Evolutionary conservation across 768 basidiomycete genomes (phyloP), one percentile per base, ranked within the genome.

Genomic region (Tylopilus balloui): DNA sequence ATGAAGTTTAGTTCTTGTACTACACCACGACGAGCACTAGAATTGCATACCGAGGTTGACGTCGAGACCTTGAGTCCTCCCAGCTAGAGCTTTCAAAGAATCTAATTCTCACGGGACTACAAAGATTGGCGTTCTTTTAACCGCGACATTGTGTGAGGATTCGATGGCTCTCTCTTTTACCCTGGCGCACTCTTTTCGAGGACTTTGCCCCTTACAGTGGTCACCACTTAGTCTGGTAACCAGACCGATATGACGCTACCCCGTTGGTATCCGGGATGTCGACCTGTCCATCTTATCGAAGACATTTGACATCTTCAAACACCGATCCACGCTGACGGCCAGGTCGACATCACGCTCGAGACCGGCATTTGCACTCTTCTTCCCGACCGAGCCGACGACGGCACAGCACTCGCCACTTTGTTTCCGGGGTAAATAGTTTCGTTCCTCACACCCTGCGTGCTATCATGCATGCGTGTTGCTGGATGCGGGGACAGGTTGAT

Each of bases 291-390:
- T 68, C 32, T 51, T 48, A n/a, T 28, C 45, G 14, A 56, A 59
- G 42, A 58, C 57, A 0, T 65, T 66, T 50, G 59, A 25, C 67
- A 61, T 49, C n/a, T n/a, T n/a, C n/a, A n/a, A n/a, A n/a, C n/a
- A n/a, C n/a, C 44, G 60, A 34, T 51, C 42, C 7, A 58, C 61
- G 52, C 49, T 53, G 37, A 59, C 12, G 52, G 55, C 8, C 47
- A 59, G 17, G 54, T 58, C 3, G 66, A 65, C 8, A 56, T 71
- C 25, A 51, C 57, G 3, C 58, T 67, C 19, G 59, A 69, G 34
- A 59, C 64, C 17, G 49, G 69, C 39, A 46, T 69, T 70, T 39
- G 60, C 63, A 2, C 50, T 68, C 12, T 71, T 69, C 50, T 68
- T 68, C 46, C 68, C 69, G 38, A 46, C 61, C 17, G 57, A 64